These are phyloP conservation scores for Rhizopogon rudus DNA, from an alignment of 768 basidiomycete genomes.

Conservation along the genomic window DNA sequence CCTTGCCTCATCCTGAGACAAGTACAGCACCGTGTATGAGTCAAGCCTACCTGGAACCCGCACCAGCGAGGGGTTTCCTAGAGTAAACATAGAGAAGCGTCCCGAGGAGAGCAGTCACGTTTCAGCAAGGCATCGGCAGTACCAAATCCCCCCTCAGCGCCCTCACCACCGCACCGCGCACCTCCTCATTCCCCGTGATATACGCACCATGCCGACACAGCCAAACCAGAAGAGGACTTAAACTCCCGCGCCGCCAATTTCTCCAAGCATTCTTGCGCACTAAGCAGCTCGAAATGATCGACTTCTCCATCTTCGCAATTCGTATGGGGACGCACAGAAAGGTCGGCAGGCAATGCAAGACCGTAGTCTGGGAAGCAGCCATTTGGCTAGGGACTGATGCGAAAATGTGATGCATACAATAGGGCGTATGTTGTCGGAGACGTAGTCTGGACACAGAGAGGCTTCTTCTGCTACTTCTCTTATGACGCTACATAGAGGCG, in stretches of 20 bases:
- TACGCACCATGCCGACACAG: slow-evolving; percentile 32
- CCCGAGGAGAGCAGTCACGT: no score
- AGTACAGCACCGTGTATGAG: no score
- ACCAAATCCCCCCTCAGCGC: no score
- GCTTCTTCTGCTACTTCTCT: slow-evolving; percentile 42
- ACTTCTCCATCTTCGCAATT: slow-evolving; percentile 39
- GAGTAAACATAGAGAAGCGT: no score
- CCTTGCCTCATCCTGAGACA: background rate
- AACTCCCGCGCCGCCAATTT: slow-evolving; percentile 30
- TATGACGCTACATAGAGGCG: slow-evolving; percentile 30
- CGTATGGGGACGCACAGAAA: slow-evolving; percentile 26
- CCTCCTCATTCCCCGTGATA: slow-evolving; percentile 2
- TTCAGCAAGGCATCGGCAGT: no score
- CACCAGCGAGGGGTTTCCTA: no score
- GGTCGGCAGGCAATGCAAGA: slow-evolving; percentile 33
- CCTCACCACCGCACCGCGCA: no score
- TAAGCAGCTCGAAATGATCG: slow-evolving; percentile 36
- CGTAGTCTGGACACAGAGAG: slow-evolving; percentile 32
- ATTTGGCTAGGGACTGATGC: slow-evolving; percentile 37
- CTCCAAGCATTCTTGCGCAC: slow-evolving; percentile 26
- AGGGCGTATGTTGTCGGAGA: slow-evolving; percentile 25
- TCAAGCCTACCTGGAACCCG: no score
- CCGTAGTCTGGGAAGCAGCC: slow-evolving; percentile 42
- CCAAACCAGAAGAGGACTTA: slow-evolving; percentile 40
- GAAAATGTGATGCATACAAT: slow-evolving; percentile 35